A percentile compares a stretch with the other conserved stretches of the same genome.
phyloP scores from a whole-genome alignment of 2,329 filamentous ascomycete species.

The Paraphaeosphaeria sporulosa region DNA sequence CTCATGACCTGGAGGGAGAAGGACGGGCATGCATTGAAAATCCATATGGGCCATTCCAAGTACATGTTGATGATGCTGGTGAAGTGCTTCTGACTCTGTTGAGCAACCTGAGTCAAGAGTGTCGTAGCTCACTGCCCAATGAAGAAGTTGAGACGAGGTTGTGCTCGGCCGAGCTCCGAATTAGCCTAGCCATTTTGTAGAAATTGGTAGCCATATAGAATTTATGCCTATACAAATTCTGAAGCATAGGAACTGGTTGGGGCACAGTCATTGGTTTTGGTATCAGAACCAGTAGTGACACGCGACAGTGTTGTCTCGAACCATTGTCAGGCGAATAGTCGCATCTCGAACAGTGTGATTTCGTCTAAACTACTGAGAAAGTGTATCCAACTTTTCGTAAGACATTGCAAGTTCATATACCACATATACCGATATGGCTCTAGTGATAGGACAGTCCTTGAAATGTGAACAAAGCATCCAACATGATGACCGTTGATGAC shows the following conservation, averaged over 20 bases:
- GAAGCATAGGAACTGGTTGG: too few relatives aligned
- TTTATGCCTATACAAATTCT: too few relatives aligned
- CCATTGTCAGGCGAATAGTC: background rate
- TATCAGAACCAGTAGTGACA: background rate
- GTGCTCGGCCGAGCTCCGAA: too few relatives aligned
- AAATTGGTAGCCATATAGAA: too few relatives aligned
- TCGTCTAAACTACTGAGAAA: background rate
- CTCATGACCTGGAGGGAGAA: background rate
- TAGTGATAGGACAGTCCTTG: background rate
- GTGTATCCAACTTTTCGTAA: background rate
- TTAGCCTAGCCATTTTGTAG: too few relatives aligned
- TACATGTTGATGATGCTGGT: background rate
- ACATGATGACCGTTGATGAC: background rate
- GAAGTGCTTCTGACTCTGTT: background rate
- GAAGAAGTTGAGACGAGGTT: background rate
- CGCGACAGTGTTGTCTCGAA: background rate
- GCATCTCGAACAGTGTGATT: background rate
- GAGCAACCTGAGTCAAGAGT: background rate
- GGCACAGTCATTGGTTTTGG: too few relatives aligned
- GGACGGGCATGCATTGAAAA: background rate
- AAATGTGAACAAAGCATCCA: background rate
- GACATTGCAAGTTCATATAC: background rate
- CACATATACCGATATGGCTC: background rate
- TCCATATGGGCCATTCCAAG: background rate
- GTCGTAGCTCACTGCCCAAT: background rate